These are phyloP conservation scores for Podospora bellae-mahoneyi DNA, from an alignment of 495 filamentous ascomycete species.

Conservation along the genomic window DNA sequence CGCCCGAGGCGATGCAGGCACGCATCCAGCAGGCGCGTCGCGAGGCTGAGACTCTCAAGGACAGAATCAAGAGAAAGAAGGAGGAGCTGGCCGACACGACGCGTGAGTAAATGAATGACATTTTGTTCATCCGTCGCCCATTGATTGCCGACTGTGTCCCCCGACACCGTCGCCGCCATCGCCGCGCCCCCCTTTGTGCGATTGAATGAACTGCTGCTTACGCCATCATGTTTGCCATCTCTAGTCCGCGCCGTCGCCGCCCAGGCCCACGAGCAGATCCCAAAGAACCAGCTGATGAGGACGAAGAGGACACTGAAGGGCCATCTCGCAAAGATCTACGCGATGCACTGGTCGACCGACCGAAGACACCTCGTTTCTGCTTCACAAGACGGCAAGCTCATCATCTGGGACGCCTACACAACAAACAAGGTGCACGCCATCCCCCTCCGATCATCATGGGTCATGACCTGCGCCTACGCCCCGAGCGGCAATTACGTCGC, in stretches of 20 bases:
- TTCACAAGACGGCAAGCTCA: slow-evolving; percentile 98
- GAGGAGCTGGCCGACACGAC: slow-evolving; percentile 97
- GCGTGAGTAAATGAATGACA: slow-evolving; percentile 58
- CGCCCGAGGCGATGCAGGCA: slow-evolving; percentile 60
- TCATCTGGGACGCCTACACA: slow-evolving; percentile 99
- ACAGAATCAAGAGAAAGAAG: slow-evolving; percentile 99
- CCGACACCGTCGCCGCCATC: slow-evolving; percentile 1
- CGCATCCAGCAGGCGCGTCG: slow-evolving; percentile 94
- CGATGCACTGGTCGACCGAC: slow-evolving; percentile 99
- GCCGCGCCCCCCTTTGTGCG: slow-evolving; percentile 13
- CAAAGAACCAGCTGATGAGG: slow-evolving; percentile 88
- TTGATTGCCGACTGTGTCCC: background rate
- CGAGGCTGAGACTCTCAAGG: slow-evolving; percentile 96
- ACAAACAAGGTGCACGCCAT: slow-evolving; percentile 99
- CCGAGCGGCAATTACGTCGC: slow-evolving; percentile 98
- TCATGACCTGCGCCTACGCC: slow-evolving; percentile 99
- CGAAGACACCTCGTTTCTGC: slow-evolving; percentile 96
- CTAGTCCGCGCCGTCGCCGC: slow-evolving; percentile 88
- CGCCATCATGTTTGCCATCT: slow-evolving; percentile 11
- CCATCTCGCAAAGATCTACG: slow-evolving; percentile 98
- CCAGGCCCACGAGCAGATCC: slow-evolving; percentile 82
- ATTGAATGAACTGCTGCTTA: slow-evolving; percentile 13
- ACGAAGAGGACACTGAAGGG: slow-evolving; percentile 92
- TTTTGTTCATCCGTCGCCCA: background rate
- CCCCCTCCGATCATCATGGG: slow-evolving; percentile 96